Percentiles rank a stretch among this genome's conserved stretches.
These are phyloP conservation scores for Isoetes engelmannii DNA, from an alignment of 83 land plant genomes.

Conservation along the genomic window DNA sequence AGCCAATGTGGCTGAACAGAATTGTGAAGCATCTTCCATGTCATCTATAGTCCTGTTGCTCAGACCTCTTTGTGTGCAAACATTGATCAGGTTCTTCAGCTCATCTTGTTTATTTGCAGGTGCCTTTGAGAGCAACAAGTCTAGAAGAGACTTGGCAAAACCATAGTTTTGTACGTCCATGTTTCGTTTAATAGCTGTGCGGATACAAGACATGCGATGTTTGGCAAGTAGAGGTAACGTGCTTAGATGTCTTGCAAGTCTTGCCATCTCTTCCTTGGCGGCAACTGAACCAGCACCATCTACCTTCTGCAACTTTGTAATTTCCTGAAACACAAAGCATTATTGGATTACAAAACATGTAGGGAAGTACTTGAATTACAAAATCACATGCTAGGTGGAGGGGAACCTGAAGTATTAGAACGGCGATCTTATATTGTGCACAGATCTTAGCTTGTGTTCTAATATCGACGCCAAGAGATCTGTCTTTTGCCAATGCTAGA, in stretches of 20 bases:
- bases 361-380: too few relatives aligned
- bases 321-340: conserved; percentile 66
- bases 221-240: conserved; percentile 85
- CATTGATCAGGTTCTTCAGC: conserved; percentile 59
- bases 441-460: conserved; percentile 92
- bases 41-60: conserved; percentile 90
- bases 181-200: conserved; percentile 91
- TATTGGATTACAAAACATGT: not conserved
- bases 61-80: conserved; percentile 79
- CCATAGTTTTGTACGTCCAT: conserved; percentile 97
- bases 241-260: conserved; percentile 91
- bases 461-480: conserved; percentile 80
- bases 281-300: conserved; percentile 75
- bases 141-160: conserved; percentile 83
- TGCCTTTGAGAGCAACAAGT: conserved; percentile 84
- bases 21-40: conserved; percentile 83
- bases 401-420: conserved; percentile 76
- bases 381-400: not conserved
- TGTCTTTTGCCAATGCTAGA: conserved; percentile 91
- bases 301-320: conserved; percentile 69
- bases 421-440: conserved; percentile 96
- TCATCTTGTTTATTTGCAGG: conserved; percentile 93
- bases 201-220: conserved; percentile 85
- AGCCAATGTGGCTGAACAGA: conserved; percentile 89
- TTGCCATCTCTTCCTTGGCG: conserved; percentile 96